Conservation (phyloP, 352 stramenopile genomes). For the Lagenidium sp. region DNA sequence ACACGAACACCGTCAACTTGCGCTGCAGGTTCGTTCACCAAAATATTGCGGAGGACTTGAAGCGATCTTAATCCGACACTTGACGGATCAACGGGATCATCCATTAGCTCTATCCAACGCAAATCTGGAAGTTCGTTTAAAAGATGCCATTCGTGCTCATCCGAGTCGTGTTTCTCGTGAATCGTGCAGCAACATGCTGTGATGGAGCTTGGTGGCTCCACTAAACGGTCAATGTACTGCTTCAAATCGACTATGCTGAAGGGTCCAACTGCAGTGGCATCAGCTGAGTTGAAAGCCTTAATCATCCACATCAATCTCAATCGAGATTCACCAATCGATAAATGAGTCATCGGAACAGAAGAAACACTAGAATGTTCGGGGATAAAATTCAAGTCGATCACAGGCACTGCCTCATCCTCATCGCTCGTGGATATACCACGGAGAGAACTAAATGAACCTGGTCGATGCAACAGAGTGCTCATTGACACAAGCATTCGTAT, state of each 20-base stretch:
- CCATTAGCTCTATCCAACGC: conserved; percentile 73
- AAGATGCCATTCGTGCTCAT: conserved; percentile 43
- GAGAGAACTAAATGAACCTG: background rate
- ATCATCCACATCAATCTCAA: conserved; percentile 59
- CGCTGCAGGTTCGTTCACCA: conserved; percentile 38
- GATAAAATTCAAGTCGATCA: conserved; percentile 49
- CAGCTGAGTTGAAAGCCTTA: conserved; percentile 19
- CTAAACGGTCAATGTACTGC: conserved; percentile 29
- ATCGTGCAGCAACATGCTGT: conserved; percentile 66
- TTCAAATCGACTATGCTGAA: conserved; percentile 50
- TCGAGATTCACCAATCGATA: conserved; percentile 54
- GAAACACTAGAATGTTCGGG: conserved; percentile 33
- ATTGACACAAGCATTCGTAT: conserved; percentile 60
- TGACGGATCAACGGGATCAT: conserved; percentile 41
- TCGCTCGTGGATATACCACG: conserved; percentile 2
- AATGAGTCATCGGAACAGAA: conserved; percentile 52
- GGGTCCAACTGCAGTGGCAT: conserved; percentile 22
- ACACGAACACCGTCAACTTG: conserved; percentile 19
- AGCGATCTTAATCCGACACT: conserved; percentile 35
- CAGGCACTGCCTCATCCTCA: conserved; percentile 45
- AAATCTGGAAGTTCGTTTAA: conserved; percentile 61
- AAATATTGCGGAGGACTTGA: conserved; percentile 49
- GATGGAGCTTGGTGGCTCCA: conserved; percentile 11
- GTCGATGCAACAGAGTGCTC: conserved; percentile 45
- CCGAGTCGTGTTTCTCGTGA: conserved; percentile 18